These are phyloP conservation scores for Cordyceps cateniannulata DNA, from an alignment of 2,329 filamentous ascomycete species.

Conservation along the genomic window DNA sequence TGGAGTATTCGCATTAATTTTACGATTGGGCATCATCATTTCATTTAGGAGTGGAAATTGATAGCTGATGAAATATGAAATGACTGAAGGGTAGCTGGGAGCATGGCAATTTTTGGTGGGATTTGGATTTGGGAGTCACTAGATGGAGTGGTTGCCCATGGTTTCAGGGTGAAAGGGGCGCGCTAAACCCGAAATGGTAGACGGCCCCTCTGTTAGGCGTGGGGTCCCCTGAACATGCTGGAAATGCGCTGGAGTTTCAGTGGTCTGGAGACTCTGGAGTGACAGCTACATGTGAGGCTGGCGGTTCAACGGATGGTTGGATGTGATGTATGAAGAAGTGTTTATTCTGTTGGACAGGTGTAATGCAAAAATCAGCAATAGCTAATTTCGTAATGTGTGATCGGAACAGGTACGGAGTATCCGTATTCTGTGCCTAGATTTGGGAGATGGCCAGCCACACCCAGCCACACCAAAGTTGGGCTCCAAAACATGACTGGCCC, in stretches of 20 bases:
- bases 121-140: background rate
- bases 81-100: background rate
- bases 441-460: background rate
- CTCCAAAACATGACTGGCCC: background rate
- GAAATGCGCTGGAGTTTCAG: background rate
- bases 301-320: no score
- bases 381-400: no score
- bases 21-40: background rate
- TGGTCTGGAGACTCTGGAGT: background rate
- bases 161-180: background rate
- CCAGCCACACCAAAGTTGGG: conserved; percentile 4
- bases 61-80: background rate
- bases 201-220: background rate
- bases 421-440: no score
- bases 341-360: no score
- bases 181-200: background rate
- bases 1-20: background rate
- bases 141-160: conserved; percentile 6
- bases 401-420: no score
- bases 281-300: no score
- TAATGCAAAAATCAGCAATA: no score
- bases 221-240: background rate
- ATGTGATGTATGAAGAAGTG: no score
- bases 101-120: background rate
- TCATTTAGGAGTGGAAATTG: background rate